These are phyloP conservation scores for Glutinoglossum americanum DNA, from an alignment of 495 filamentous ascomycete species.

Conservation along the genomic window DNA sequence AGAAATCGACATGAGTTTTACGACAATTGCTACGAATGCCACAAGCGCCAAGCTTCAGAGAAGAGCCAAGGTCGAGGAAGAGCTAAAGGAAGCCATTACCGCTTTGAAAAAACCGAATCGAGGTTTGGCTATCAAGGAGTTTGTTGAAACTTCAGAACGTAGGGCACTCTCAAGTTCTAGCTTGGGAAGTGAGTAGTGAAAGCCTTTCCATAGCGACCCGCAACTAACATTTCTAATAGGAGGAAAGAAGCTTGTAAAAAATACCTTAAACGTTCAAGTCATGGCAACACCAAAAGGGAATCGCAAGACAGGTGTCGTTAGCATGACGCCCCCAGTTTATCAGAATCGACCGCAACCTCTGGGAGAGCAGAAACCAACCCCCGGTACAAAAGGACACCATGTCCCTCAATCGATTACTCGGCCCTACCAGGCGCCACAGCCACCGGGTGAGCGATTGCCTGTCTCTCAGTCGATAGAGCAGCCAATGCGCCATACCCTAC, in stretches of 20 bases:
- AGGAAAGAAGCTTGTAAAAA: slow-evolving; percentile 42
- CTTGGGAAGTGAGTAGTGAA: neutral
- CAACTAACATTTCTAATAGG: slow-evolving; percentile 17
- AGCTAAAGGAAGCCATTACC: slow-evolving; percentile 64
- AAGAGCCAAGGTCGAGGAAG: slow-evolving; percentile 54
- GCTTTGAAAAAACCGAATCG: slow-evolving; percentile 76
- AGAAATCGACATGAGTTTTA: slow-evolving; percentile 40
- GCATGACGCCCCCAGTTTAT: neutral
- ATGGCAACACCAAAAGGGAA: slow-evolving; percentile 53
- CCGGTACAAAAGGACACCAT: neutral
- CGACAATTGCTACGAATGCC: slow-evolving; percentile 24
- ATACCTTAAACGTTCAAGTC: slow-evolving; percentile 41
- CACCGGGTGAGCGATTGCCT: slow-evolving; percentile 3
- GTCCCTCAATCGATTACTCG: neutral
- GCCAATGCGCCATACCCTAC: neutral
- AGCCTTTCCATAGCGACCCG: neutral
- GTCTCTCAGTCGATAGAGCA: slow-evolving; percentile 3
- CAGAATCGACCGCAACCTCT: neutral
- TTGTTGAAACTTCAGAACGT: slow-evolving; percentile 48
- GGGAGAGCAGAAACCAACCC: neutral
- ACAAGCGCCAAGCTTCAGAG: slow-evolving; percentile 47
- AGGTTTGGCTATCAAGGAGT: slow-evolving; percentile 46
- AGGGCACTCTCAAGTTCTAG: slow-evolving; percentile 13
- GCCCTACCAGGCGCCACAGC: neutral
- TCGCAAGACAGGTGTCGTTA: slow-evolving; percentile 16